Evolutionary conservation across 2,329 filamentous ascomycete species (phyloP), one percentile per base, ranked within the genome.

Genomic region (Cladorrhinum sp.): DNA sequence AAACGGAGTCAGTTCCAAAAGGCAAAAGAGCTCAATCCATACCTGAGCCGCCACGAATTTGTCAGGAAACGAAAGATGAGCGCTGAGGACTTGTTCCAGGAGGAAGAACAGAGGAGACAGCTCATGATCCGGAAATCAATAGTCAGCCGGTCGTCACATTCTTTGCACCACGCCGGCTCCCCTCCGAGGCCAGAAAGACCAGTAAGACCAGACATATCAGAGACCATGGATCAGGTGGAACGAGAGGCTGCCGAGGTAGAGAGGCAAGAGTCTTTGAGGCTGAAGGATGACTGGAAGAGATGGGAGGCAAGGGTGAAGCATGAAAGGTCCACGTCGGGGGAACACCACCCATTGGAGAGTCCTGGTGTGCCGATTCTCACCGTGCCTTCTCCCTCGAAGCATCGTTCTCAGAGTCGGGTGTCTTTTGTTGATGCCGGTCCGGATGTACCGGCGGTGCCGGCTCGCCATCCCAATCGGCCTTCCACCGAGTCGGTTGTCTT

Each of bases 121-220:
- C 70, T 68, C 51, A 77, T 80, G 66, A 80, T 80, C 60, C 73
- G 74, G 56, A 80, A 80, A 66, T 79, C 77, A 2, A 68, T 80
- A 1, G 69, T 70, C 28, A 68, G 62, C 24, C 68, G 72, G 52
- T 72, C 70, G 6, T 62, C 59, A n/a, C 58, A 59, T 48, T 60
- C 62, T 6, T 18, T 56, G 3, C 59, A 59, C 14, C 63, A n/a
- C n/a, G n/a, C 62, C 50, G 20, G 52, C 2, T 33, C 24, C 3
- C 61, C 62, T 39, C 42, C 46, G 53, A 28, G 36, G 28, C 20
- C 49, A 39, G 39, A 46, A 57, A 26, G 59, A 68, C n/a, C 59
- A 66, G n/a, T 55, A 66, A 16, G 58, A 66, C 24, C 51, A 61
- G 14, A 59, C 62, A 58, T 1, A 63, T 66, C 21, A n/a, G 30